A percentile compares a stretch with the other conserved stretches of the same genome.
Evolutionary conservation across 805 yeast species (phyloP).

Genomic region (Kodamaea neixiangensis): DNA sequence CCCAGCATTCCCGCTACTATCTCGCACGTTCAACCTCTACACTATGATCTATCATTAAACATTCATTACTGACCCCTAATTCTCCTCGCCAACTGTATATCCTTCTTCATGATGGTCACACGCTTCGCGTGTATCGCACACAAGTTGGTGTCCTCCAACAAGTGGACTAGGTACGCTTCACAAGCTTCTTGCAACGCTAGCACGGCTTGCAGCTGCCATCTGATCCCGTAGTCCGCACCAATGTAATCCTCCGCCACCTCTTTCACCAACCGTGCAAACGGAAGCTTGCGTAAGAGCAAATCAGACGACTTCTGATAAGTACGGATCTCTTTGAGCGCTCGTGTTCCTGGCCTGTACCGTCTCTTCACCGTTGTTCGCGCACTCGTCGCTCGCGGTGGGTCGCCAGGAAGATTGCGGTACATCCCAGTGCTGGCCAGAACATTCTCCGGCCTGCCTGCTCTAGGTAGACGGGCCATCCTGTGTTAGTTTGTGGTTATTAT

Average conservation of each 20-base stretch:
- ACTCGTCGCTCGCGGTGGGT: conserved; percentile 38
- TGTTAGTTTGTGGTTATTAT: background rate
- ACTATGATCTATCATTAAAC: background rate
- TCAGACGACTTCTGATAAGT: conserved; percentile 69
- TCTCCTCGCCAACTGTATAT: conserved; percentile 77
- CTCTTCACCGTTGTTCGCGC: conserved; percentile 31
- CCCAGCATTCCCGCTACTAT: no score
- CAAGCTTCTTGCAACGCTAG: conserved; percentile 80
- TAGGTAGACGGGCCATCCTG: conserved; percentile 11
- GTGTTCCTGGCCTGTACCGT: conserved; percentile 62
- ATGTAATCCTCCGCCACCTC: conserved; percentile 67
- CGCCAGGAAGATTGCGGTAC: conserved; percentile 55
- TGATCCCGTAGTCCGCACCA: conserved; percentile 55
- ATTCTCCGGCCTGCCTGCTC: conserved; percentile 13
- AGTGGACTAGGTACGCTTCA: conserved; percentile 72
- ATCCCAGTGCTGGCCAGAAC: conserved; percentile 30
- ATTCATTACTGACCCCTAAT: conserved; percentile 53
- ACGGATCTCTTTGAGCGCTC: conserved; percentile 68
- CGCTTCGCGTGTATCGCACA: conserved; percentile 80
- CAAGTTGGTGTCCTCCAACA: conserved; percentile 75
- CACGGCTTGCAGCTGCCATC: conserved; percentile 81
- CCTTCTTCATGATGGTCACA: conserved; percentile 85
- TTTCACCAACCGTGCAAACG: conserved; percentile 74
- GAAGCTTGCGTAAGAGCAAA: conserved; percentile 65
- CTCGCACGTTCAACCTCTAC: no score